Base-by-base conservation (phyloP, 805 yeast species). In the Metschnikowia rubicola region DNA sequence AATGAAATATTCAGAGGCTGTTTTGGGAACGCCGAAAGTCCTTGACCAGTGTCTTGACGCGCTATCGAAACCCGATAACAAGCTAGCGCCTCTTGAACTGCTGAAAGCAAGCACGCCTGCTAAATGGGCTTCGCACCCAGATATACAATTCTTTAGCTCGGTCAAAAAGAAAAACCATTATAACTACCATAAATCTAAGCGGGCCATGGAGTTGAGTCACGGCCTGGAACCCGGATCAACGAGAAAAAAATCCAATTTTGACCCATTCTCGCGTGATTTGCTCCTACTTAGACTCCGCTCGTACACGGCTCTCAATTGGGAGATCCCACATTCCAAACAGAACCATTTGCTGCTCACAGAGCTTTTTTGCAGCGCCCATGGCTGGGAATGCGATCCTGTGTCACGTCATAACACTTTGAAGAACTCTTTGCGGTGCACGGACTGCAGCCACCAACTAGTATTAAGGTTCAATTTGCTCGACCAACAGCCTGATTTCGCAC, bases 261-360 rank as follows among this genome's bases (percentile, higher is more conserved):
- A 68, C 51, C 80, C 81, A 0, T 74, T 59, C 49, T 67, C 66
- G 30, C 54, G 70, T 13, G 52, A 52, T 1, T 49, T 51, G 19
- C 64, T 81, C 4, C 51, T 75, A 10, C 58, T 61, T 4, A 59
- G 86, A 38, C 61, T 81, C 19, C 46, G 58, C 13, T 68, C 81
- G 1, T 81, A 66, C 56, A 68, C 67, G 8, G 66, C 74, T 2
- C 54, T 74, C 33, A 75, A 75, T 55, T 81, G 85, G 85, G 60
- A 65, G 12, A 53, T 78, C 0, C 70, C 69, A 1, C 37, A 30
- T 17, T 46, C 40, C 21, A 30, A 43, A 10, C 33, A 29, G 13
- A 46, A 48, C 21, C 59, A 60, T 3, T 31, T 43, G 31, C 35
- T 3, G 47, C 57, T 80, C 28, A 74, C 66, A 6, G 83, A 81